These are phyloP conservation scores for Chytriomyces hyalinus DNA, from an alignment of 192 early-diverging fungal species.

Conservation along the genomic window DNA sequence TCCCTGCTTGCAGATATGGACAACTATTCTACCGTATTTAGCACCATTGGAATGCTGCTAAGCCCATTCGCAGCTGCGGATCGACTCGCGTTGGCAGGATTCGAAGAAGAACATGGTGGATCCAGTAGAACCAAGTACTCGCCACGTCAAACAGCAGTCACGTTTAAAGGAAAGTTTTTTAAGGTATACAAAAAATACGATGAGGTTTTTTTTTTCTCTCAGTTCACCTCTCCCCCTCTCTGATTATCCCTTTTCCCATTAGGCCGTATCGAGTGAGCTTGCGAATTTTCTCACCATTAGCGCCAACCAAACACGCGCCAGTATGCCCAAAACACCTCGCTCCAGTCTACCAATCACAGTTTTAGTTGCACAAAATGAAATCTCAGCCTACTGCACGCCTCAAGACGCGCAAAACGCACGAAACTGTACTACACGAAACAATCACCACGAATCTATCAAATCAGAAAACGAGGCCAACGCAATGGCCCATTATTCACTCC, in stretches of 20 bases:
- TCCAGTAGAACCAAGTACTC: neutral
- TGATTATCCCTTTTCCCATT: neutral
- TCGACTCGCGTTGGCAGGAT: neutral
- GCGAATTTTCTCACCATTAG: neutral
- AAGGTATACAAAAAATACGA: neutral
- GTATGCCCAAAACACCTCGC: constrained; percentile 5
- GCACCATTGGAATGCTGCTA: neutral
- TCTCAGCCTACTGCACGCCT: constrained; percentile 9
- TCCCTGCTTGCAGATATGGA: neutral
- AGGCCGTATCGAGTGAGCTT: constrained; percentile 22
- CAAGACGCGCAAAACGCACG: neutral
- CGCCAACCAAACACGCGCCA: neutral
- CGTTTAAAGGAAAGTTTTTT: constrained; percentile 22
- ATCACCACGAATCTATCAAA: neutral
- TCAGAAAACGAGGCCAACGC: neutral
- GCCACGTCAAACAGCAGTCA: constrained; percentile 5
- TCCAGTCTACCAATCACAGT: constrained; percentile 10
- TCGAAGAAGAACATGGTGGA: constrained; percentile 7
- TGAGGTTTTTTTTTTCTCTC: neutral
- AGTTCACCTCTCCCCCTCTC: neutral
- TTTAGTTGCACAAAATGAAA: neutral
- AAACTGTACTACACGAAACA: neutral
- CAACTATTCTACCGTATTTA: neutral
- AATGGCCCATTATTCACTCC: neutral
- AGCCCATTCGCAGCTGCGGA: constrained; percentile 14